Percentiles rank a stretch among this genome's conserved stretches.
These are phyloP conservation scores for Willaertia magna DNA, from an alignment of 208 protist genomes.

Conservation along the genomic window DNA sequence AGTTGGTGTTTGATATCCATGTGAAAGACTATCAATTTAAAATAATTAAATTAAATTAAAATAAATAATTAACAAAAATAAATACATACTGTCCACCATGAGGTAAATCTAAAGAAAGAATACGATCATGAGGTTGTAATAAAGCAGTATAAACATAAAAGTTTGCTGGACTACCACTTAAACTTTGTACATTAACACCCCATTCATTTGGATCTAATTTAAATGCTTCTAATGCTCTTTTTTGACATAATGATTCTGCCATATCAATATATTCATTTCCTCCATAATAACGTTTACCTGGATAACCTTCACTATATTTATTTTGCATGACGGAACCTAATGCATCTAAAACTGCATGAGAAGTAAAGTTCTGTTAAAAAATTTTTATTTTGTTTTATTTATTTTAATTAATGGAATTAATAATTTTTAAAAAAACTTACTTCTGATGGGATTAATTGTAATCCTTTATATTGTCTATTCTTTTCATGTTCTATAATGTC, in stretches of 20 bases:
- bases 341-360: slow-evolving; percentile 48
- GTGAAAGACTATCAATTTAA: slow-evolving; percentile 27
- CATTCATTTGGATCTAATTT: slow-evolving; percentile 43
- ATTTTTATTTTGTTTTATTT: too few relatives aligned
- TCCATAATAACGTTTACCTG: slow-evolving; percentile 53
- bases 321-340: slow-evolving; percentile 58
- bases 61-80: slow-evolving; percentile 12
- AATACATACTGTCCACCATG: slow-evolving; percentile 35
- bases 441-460: slow-evolving; percentile 80
- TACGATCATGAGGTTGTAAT: slow-evolving; percentile 39
- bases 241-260: slow-evolving; percentile 29
- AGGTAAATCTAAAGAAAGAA: slow-evolving; percentile 42
- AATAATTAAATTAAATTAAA: background rate
- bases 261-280: slow-evolving; percentile 47
- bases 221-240: slow-evolving; percentile 36
- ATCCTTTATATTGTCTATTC: slow-evolving; percentile 51
- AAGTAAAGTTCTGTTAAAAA: slow-evolving; percentile 56
- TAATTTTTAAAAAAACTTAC: slow-evolving; percentile 25
- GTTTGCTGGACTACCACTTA: slow-evolving; percentile 56
- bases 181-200: slow-evolving; percentile 74
- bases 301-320: slow-evolving; percentile 70
- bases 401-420: too few relatives aligned
- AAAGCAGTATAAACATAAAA: slow-evolving; percentile 57
- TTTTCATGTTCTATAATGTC: slow-evolving; percentile 53
- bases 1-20: slow-evolving; percentile 38